Percentiles rank a stretch among this genome's conserved stretches.
Conservation (phyloP, 371 early-diverging fungal genomes). For the Coemansia sp. region DNA sequence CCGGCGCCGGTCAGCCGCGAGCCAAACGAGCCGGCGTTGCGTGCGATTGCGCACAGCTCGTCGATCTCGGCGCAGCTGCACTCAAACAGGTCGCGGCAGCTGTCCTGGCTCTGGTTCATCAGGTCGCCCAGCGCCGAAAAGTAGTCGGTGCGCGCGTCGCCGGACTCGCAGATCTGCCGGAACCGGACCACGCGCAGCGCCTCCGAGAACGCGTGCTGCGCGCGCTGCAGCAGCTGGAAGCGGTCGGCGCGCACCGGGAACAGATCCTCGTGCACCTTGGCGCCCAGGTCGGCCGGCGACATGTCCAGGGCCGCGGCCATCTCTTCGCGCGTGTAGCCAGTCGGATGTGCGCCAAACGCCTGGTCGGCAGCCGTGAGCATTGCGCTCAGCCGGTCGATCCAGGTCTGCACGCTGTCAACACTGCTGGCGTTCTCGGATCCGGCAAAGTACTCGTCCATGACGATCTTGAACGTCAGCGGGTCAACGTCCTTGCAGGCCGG, state of each 20-base stretch:
- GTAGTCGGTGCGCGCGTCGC: slow-evolving; percentile 34
- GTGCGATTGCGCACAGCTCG: slow-evolving; percentile 69
- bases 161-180: slow-evolving; percentile 63
- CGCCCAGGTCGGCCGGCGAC: slow-evolving; percentile 56
- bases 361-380: slow-evolving; percentile 52
- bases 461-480: slow-evolving; percentile 62
- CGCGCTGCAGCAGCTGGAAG: slow-evolving; percentile 76
- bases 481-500: slow-evolving; percentile 52
- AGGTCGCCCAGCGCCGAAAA: slow-evolving; percentile 65
- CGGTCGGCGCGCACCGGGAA: slow-evolving; percentile 64
- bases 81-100: slow-evolving; percentile 78
- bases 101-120: slow-evolving; percentile 88
- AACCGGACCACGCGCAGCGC: slow-evolving; percentile 81
- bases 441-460: no score
- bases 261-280: slow-evolving; percentile 58
- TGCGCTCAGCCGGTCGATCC: slow-evolving; percentile 53
- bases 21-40: slow-evolving; percentile 73
- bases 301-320: slow-evolving; percentile 62
- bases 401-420: slow-evolving; percentile 51
- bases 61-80: slow-evolving; percentile 90
- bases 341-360: slow-evolving; percentile 53
- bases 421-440: no score
- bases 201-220: slow-evolving; percentile 82
- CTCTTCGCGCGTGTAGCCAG: slow-evolving; percentile 63
- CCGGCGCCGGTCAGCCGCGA: slow-evolving; percentile 92